Percentiles rank a stretch among this genome's conserved stretches.
These are phyloP conservation scores for Epichloe brachyelytri DNA, from an alignment of 2,329 filamentous ascomycete species.

Conservation along the genomic window DNA sequence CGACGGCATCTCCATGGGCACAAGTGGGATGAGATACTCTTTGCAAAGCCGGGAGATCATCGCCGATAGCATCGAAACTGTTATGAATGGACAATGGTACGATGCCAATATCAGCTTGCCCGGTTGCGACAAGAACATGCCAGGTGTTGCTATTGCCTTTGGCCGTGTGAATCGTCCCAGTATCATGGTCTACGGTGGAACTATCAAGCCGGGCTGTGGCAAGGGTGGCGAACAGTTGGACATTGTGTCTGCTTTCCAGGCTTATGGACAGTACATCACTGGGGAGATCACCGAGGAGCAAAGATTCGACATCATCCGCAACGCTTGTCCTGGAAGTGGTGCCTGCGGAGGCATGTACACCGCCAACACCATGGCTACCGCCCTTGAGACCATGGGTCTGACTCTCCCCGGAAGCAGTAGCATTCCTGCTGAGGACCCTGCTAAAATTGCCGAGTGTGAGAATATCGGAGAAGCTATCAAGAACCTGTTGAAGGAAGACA, in stretches of 20 bases:
- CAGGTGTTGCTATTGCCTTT: constrained; percentile 84
- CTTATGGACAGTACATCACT: constrained; percentile 87
- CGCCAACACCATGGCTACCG: constrained; percentile 86
- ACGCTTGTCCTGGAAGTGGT: constrained; percentile 58
- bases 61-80: constrained; percentile 95
- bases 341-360: constrained; percentile 86
- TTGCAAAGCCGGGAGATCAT: constrained; percentile 93
- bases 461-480: constrained; percentile 61
- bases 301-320: constrained; percentile 85
- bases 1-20: constrained; percentile 97
- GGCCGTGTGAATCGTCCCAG: constrained; percentile 86
- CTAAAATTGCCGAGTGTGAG: constrained; percentile 62
- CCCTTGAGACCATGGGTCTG: constrained; percentile 83
- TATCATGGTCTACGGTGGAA: constrained; percentile 95
- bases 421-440: constrained; percentile 60
- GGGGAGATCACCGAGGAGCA: constrained; percentile 85
- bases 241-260: constrained; percentile 95
- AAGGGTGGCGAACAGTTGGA: constrained; percentile 66
- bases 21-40: constrained; percentile 89
- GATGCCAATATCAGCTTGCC: constrained; percentile 95
- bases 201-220: constrained; percentile 83
- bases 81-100: constrained; percentile 98
- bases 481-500: constrained; percentile 62
- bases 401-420: constrained; percentile 73
- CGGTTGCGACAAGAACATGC: constrained; percentile 99